Conservation (phyloP, 2,329 filamentous ascomycete genomes). For the Alternaria tenuissima region DNA sequence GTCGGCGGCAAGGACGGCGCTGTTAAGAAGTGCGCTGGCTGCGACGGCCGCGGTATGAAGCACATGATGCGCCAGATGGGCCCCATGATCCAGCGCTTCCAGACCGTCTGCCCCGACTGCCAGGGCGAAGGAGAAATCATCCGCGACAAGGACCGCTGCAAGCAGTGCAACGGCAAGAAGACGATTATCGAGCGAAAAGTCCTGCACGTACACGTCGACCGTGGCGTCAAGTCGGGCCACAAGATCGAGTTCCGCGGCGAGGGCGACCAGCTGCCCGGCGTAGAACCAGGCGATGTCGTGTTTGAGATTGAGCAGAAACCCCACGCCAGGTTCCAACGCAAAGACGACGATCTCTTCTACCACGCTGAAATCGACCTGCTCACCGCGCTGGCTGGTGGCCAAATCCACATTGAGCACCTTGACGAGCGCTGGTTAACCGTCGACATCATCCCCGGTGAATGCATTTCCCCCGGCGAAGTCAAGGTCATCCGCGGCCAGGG, state of each 20-base stretch:
- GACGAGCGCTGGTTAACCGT: constrained; percentile 97
- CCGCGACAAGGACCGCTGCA: constrained; percentile 97
- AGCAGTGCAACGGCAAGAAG: constrained; percentile 96
- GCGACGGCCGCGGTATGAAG: constrained; percentile 97
- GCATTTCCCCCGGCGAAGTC: constrained; percentile 86
- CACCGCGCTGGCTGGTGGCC: constrained; percentile 90
- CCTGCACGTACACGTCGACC: constrained; percentile 96
- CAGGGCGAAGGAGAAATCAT: constrained; percentile 97
- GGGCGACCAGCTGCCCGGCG: constrained; percentile 93
- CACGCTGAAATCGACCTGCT: constrained; percentile 95
- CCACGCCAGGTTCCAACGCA: constrained; percentile 93
- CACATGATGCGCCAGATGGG: constrained; percentile 99
- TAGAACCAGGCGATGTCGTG: constrained; percentile 92
- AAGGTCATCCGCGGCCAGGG: constrained; percentile 96
- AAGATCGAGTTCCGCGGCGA: constrained; percentile 98
- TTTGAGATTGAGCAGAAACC: constrained; percentile 99
- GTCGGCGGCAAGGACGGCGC: constrained; percentile 96
- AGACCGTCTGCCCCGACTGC: constrained; percentile 98
- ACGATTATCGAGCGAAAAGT: constrained; percentile 97
- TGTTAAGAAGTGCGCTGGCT: constrained; percentile 90
- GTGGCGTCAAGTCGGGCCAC: constrained; percentile 89
- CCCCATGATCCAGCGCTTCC: constrained; percentile 99
- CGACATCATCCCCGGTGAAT: constrained; percentile 91
- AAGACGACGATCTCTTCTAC: constrained; percentile 95
- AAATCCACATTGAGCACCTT: constrained; percentile 92